phyloP scores from a whole-genome alignment of 371 early-diverging fungal species.

The Rhizomucor miehei region DNA sequence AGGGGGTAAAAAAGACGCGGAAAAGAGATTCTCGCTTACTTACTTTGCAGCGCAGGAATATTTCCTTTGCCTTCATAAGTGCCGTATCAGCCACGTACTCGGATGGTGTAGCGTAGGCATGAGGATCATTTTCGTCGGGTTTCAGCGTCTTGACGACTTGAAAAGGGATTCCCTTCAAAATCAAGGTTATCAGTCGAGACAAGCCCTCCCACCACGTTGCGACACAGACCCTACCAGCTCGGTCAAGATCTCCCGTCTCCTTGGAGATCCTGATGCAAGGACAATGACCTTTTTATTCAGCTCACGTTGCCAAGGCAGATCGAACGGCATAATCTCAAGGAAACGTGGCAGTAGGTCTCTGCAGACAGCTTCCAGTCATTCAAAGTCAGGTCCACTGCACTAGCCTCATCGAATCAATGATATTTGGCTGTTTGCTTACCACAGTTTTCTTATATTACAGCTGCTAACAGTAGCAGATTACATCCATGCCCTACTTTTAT shows the following conservation, averaged over 20 bases:
- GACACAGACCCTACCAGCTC: constrained; percentile 43
- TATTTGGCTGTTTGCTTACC: too few relatives aligned
- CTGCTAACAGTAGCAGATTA: too few relatives aligned
- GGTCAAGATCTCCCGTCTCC: constrained; percentile 74
- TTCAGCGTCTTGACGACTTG: constrained; percentile 48
- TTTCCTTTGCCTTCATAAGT: constrained; percentile 35
- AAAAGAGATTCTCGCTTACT: background rate
- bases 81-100: constrained; percentile 41
- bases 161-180: constrained; percentile 55
- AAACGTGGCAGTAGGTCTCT: background rate
- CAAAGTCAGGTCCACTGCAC: too few relatives aligned
- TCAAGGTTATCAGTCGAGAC: background rate
- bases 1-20: background rate
- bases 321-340: background rate
- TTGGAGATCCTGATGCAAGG: constrained; percentile 81
- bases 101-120: constrained; percentile 18
- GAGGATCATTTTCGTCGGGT: constrained; percentile 34
- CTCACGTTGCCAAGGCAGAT: constrained; percentile 8
- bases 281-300: constrained; percentile 49
- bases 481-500: too few relatives aligned
- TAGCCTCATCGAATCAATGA: background rate
- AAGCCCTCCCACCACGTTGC: constrained; percentile 1
- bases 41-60: constrained; percentile 35
- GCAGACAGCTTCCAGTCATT: too few relatives aligned
- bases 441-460: too few relatives aligned